Evolutionary conservation across 495 filamentous ascomycete genomes (phyloP), one percentile per base, ranked within the genome.

Genomic region (Tuber indicum): DNA sequence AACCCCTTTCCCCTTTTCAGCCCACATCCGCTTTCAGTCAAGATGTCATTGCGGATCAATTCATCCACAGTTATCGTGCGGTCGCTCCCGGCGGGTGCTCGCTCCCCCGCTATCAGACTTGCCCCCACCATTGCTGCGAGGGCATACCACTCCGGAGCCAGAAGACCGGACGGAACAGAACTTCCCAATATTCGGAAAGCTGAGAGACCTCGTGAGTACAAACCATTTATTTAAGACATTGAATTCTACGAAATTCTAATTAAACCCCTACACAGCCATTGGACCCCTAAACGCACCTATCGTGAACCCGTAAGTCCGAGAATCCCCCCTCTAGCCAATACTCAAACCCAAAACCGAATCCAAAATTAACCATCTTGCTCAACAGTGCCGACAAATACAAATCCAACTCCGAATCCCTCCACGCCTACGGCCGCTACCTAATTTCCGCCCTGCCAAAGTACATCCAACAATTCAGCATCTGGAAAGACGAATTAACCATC

Each of bases 401-500:
- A 84, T 90, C 91, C 81, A 93, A 95, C 86, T 89, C 92, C 81
- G 91, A 96, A 77, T 86, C 89, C 82, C 87, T 98, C 79, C 96
- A 98, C 87, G 91, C 88, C 79, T 99, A 99, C 84, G 96, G 96
- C 79, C 90, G 96, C 84, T 99, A 97, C 87, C 89, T 99, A 82
- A 92, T 98, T 88, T 95, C 94, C 75, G 96, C 93, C 84, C 87
- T 99, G 77, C 96, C 96, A 75, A 98, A 97, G 87, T 96, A 97
- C 85, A 90, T 99, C 82, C 96, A 99, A 87, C 96, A 99, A 86
- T 98, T 98, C 88, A 94, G 93, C 58, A 95, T 99, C 45, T 98
- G 95, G 96, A 99, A 99, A 87, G 96, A 99, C 84, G 96, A 99
- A 84, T 89, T 99, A 77, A 92, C 91, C 76, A 93, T 99, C 84